Base-by-base conservation (phyloP, 257 asterid genomes). In the Echium plantagineum region DNA sequence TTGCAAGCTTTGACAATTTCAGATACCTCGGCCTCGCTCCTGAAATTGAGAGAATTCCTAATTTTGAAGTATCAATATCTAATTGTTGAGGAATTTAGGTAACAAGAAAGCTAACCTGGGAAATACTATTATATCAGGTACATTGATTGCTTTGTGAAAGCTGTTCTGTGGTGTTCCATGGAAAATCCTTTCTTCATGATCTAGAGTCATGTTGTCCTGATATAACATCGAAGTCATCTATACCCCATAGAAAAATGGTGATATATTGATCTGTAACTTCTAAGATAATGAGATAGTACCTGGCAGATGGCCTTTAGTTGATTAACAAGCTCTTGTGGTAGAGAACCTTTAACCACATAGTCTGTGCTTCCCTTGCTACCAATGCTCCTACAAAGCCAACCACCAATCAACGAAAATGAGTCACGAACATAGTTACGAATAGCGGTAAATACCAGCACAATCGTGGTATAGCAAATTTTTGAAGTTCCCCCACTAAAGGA, bases 141-240 rank as follows among this genome's bases (percentile, higher is more conserved):
- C 62, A 73, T 93, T 89, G 60, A 85, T 81, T 35, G 97, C 95
- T 75, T 75, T 80, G 80, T 93, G 98, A 60, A 93, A 93, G 79
- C 98, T 93, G 79, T 89, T 72, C 74, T 82, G 97, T 5, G 98
- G 98, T 80, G 80, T 89, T 75, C 98, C 98, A 66, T 93, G 97
- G 56, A 69, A 79, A 75, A 76, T 75, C 65, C 98, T 93, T 69
- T 93, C 98, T 58, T 93, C 97, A 60, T 79, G 80, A 63, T 93
- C 98, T 82, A 72, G 55, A 15, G 95, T 81, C 77, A 88, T 72
- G 69, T 85, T 80, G 15, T 77, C 95, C 96, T 91, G 78, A 47
- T 72, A 47, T 54, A 60, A 19, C 46, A 62, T 53, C 48, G 55
- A 6, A 66, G 52, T 54, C 48, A 20, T 71, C 52, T 61, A 46